phyloP scores from a whole-genome alignment of 2,329 filamentous ascomycete genomes.

The Aspergillus fumigatus region DNA sequence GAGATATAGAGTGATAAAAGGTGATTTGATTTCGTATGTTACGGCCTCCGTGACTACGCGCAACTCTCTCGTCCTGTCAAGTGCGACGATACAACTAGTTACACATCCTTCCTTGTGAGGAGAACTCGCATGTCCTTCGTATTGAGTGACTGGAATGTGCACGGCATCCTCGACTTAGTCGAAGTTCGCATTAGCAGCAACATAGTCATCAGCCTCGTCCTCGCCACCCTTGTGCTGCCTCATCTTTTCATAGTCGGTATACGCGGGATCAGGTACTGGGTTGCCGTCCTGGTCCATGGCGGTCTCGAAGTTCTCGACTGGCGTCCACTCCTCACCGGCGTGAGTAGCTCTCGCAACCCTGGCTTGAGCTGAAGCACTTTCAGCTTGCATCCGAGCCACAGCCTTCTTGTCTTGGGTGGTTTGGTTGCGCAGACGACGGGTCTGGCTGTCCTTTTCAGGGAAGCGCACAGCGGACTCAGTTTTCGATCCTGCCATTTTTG shows the following conservation, averaged over 20 bases:
- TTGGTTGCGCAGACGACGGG: slow-evolving; percentile 17
- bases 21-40: not conserved
- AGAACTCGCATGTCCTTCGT: not conserved
- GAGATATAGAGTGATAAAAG: not conserved
- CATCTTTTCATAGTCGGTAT: slow-evolving; percentile 20
- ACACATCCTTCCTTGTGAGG: not conserved
- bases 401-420: slow-evolving; percentile 22
- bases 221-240: slow-evolving; percentile 9
- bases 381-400: slow-evolving; percentile 10
- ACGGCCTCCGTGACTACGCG: not conserved
- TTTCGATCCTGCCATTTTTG: slow-evolving; percentile 27
- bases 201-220: slow-evolving; percentile 27
- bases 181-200: slow-evolving; percentile 28
- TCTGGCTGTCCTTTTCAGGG: slow-evolving; percentile 17
- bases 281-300: slow-evolving; percentile 30
- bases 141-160: not conserved
- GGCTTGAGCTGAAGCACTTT: slow-evolving; percentile 2
- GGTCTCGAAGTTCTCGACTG: slow-evolving; percentile 26
- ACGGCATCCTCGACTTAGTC: slow-evolving; percentile 13
- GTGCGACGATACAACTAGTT: not conserved
- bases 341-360: not conserved
- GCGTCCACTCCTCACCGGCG: slow-evolving; percentile 14
- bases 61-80: not conserved
- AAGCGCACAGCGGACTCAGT: slow-evolving; percentile 22
- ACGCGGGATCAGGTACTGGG: slow-evolving; percentile 26